Conservation (phyloP, 495 filamentous ascomycete genomes). For the Talaromyces stipitatus region DNA sequence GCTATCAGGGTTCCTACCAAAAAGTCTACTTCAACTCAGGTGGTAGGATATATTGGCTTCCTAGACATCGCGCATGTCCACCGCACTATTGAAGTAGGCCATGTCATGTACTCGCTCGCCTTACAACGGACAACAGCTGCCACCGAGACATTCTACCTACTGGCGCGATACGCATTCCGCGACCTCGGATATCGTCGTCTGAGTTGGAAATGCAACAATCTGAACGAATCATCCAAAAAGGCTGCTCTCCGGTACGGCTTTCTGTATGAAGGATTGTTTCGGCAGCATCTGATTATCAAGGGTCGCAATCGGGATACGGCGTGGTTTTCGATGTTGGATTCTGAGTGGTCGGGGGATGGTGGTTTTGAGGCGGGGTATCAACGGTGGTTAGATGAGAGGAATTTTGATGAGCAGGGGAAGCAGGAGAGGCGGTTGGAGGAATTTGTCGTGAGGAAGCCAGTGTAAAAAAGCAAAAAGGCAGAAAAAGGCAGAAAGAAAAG, state of each 20-base stretch:
- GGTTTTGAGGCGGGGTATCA: constrained; percentile 22
- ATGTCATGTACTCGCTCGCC: constrained; percentile 34
- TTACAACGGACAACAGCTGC: constrained; percentile 42
- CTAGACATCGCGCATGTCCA: constrained; percentile 34
- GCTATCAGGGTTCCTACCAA: constrained; percentile 27
- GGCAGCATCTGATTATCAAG: constrained; percentile 50
- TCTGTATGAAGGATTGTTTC: constrained; percentile 43
- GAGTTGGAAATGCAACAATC: constrained; percentile 51
- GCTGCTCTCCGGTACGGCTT: constrained; percentile 49
- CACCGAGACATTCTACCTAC: constrained; percentile 45
- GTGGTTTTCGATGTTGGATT: constrained; percentile 45
- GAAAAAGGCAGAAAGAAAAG: neutral
- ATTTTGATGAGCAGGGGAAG: constrained; percentile 39
- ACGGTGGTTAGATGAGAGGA: constrained; percentile 36
- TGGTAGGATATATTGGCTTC: constrained; percentile 36
- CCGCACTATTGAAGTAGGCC: constrained; percentile 40
- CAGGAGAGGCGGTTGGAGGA: constrained; percentile 33
- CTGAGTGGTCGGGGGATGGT: constrained; percentile 40
- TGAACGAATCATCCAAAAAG: constrained; percentile 38
- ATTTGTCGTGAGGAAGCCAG: constrained; percentile 7
- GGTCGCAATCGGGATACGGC: constrained; percentile 47
- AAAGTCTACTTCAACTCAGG: constrained; percentile 8
- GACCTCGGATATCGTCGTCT: constrained; percentile 44
- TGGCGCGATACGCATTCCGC: constrained; percentile 37
- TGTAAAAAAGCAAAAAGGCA: neutral